Evolutionary conservation across 495 filamentous ascomycete species (phyloP).

Genomic region (Filosporella fistucella): DNA sequence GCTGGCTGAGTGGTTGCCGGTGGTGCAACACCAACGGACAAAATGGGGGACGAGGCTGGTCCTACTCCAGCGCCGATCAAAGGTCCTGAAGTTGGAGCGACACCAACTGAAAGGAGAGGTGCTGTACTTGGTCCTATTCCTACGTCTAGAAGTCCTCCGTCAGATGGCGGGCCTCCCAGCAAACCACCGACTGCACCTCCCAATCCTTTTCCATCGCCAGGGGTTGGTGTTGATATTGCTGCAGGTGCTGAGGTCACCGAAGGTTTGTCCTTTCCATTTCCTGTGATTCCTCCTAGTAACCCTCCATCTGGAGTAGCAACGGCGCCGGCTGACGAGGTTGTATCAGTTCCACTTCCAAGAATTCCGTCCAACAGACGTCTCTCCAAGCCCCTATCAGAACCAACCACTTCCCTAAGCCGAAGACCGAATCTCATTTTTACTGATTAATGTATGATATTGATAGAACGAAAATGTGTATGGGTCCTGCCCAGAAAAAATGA

Average conservation of each 20-base stretch:
- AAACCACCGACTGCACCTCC: no score
- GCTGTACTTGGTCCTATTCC: neutral
- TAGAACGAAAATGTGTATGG: neutral
- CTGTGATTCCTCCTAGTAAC: neutral
- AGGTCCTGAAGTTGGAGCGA: slow-evolving; percentile 4
- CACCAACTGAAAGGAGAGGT: neutral
- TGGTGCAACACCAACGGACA: neutral
- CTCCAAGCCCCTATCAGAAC: no score
- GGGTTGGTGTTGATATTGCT: neutral
- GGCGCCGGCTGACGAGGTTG: neutral
- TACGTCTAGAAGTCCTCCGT: neutral
- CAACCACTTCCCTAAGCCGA: neutral
- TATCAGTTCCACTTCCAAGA: neutral
- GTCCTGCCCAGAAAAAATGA: neutral
- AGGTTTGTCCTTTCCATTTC: neutral
- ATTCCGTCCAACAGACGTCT: neutral
- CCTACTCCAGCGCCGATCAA: slow-evolving; percentile 1
- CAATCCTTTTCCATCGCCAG: no score
- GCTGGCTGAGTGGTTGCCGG: neutral
- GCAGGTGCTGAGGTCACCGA: neutral
- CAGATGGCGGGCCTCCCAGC: neutral
- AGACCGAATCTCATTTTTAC: neutral
- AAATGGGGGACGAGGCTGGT: neutral
- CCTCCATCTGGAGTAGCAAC: neutral
- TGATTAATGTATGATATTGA: neutral